Conservation (phyloP, 2,329 filamentous ascomycete species). For the Trichoderma sp. region DNA sequence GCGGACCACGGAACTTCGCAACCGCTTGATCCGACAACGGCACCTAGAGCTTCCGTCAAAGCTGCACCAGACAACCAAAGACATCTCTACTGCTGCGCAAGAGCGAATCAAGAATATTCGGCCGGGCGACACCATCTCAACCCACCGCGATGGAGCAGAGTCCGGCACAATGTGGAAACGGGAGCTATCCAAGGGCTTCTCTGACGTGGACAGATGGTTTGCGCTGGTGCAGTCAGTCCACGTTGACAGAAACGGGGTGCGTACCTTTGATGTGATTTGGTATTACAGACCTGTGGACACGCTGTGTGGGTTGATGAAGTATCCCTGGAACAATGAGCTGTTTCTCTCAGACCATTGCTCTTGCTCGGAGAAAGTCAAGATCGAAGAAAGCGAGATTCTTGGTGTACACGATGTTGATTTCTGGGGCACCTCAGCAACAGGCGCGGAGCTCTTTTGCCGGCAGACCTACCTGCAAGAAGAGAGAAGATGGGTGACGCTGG, state of each 20-base stretch:
- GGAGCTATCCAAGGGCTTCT: conserved; percentile 47
- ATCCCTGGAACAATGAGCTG: conserved; percentile 71
- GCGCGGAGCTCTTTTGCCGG: conserved; percentile 65
- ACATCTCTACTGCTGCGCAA: conserved; percentile 32
- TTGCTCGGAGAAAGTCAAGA: conserved; percentile 54
- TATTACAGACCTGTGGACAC: conserved; percentile 73
- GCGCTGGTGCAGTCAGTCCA: conserved; percentile 66
- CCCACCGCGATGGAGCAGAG: conserved; percentile 47
- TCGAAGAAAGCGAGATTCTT: conserved; percentile 59
- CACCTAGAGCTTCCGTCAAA: conserved; percentile 37
- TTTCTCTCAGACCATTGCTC: conserved; percentile 79
- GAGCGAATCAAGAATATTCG: conserved; percentile 42
- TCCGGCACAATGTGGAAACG: conserved; percentile 60
- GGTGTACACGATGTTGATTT: conserved; percentile 61
- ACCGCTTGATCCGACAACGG: conserved; percentile 35
- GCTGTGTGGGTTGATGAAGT: conserved; percentile 66
- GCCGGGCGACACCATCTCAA: conserved; percentile 55
- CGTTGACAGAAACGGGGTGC: conserved; percentile 39
- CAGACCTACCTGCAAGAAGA: conserved; percentile 66
- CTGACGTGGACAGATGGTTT: conserved; percentile 63
- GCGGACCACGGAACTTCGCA: conserved; percentile 37
- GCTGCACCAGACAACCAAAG: conserved; percentile 33
- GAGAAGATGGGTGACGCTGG: conserved; percentile 63
- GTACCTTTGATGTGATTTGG: conserved; percentile 68
- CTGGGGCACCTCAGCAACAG: conserved; percentile 52